Base-by-base conservation (phyloP, 495 filamentous ascomycete genomes). In the Podospora bellae-mahoneyi region DNA sequence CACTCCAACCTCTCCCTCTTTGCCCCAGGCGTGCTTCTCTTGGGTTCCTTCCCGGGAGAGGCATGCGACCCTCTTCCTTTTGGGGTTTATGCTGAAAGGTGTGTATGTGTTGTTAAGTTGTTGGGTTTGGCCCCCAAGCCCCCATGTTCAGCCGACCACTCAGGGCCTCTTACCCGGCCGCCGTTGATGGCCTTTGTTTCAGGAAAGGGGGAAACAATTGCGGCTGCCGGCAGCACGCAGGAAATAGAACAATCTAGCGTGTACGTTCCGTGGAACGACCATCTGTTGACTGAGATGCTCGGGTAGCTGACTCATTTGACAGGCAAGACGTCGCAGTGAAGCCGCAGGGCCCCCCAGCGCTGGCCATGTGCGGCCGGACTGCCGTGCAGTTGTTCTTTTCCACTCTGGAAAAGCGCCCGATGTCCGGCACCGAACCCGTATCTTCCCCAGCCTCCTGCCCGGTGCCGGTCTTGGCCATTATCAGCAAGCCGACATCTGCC, bases 131-230 rank as follows among this genome's bases (percentile, higher is more conserved):
- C 39, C 39, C 39, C 39, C 39, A 48, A 48, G 15, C 13, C 39
- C 39, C 39, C 39, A 48, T 58, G n/a, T 58, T 26, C 55, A 58
- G 55, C 55, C 55, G 55, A 26, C 55, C 55, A 26, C 55, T 58
- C 23, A 19, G 55, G n/a, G n/a, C n/a, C 55, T 26, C 23, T 58
- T 20, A 58, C n/a, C n/a, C 18, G 55, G 55, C 55, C 55, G 18
- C 55, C 18, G 55, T 58, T 58, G 4, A 20, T 58, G 55, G 55
- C 6, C 55, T 26, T 58, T 58, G 55, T 58, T 58, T 58, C 55
- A 26, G 23, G 10, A 58, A 58, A 26, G 13, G n/a, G 55, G n/a
- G 55, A 58, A 58, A 58, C 55, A 20, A 19, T 15, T 58, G 55
- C 55, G 55, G 23, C 55, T 19, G 23, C n/a, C 55, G 23, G 55